Evolutionary conservation across 306 rosid species (phyloP).

Genomic region (Lathyrus oleraceus): DNA sequence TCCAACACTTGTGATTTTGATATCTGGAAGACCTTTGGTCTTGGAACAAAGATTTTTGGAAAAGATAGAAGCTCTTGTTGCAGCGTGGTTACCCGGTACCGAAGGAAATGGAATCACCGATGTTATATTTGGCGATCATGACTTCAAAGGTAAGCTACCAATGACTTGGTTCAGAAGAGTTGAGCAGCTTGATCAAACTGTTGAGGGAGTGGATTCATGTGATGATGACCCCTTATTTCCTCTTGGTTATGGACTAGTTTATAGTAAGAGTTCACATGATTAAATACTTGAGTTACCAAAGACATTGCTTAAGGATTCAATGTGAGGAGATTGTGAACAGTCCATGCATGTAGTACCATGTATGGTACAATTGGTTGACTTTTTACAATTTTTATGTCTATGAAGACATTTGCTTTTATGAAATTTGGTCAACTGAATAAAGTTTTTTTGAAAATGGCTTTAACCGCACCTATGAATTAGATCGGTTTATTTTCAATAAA

Average conservation of each 20-base stretch:
- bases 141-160: conserved; percentile 68
- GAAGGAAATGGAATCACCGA: conserved; percentile 78
- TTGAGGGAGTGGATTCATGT: conserved; percentile 33
- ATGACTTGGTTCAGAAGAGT: conserved; percentile 71
- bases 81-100: conserved; percentile 87
- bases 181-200: conserved; percentile 52
- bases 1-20: conserved; percentile 71
- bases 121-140: conserved; percentile 70
- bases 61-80: conserved; percentile 67
- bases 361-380: not conserved
- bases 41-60: conserved; percentile 58
- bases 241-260: conserved; percentile 56
- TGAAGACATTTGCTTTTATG: not conserved
- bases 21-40: conserved; percentile 81
- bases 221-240: conserved; percentile 72
- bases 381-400: not conserved
- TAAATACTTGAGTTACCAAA: not conserved
- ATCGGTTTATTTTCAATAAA: too few relatives aligned
- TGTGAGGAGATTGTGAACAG: not conserved
- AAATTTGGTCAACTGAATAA: not conserved
- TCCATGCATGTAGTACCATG: not conserved
- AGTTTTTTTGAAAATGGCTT: too few relatives aligned
- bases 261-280: conserved; percentile 15
- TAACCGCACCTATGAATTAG: too few relatives aligned
- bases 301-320: conserved; percentile 8